These are phyloP conservation scores for Penicillium crystallinum DNA, from an alignment of 495 filamentous ascomycete genomes.

Conservation along the genomic window DNA sequence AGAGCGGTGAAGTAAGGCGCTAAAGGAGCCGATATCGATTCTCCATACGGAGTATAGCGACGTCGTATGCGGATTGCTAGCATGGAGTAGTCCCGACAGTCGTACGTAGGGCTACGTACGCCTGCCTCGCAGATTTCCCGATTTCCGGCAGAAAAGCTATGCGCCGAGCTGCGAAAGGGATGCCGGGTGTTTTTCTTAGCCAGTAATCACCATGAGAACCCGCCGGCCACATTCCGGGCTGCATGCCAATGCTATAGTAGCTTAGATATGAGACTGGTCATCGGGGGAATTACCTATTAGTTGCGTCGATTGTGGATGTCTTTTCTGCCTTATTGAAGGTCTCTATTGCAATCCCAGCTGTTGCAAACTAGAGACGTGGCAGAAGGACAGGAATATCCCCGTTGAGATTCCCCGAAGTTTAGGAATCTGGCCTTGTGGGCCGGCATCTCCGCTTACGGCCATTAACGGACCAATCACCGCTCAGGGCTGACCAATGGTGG, in stretches of 20 bases:
- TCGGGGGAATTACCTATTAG: background rate
- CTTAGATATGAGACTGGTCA: background rate
- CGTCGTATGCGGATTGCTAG: background rate
- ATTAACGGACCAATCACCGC: background rate
- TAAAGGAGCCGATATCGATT: background rate
- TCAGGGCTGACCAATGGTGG: background rate
- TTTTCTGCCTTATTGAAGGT: no score
- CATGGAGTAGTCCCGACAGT: slow-evolving; percentile 3
- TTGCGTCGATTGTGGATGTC: background rate
- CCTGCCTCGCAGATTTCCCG: background rate
- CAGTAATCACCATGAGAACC: slow-evolving; percentile 24
- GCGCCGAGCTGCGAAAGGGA: slow-evolving; percentile 5
- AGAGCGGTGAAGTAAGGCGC: background rate
- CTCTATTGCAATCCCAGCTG: background rate
- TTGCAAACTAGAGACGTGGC: background rate
- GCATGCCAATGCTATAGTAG: slow-evolving; percentile 17
- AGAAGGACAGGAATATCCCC: background rate
- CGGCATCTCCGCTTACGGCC: background rate
- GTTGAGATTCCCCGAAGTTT: background rate
- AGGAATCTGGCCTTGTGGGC: slow-evolving; percentile 11
- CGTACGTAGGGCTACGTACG: background rate
- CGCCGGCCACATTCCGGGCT: slow-evolving; percentile 22
- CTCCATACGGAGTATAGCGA: no score
- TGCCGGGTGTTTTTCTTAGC: slow-evolving; percentile 8
- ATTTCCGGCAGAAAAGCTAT: background rate